These are phyloP conservation scores for Petasospora fabianii DNA, from an alignment of 1,139 yeast species.

Conservation along the genomic window DNA sequence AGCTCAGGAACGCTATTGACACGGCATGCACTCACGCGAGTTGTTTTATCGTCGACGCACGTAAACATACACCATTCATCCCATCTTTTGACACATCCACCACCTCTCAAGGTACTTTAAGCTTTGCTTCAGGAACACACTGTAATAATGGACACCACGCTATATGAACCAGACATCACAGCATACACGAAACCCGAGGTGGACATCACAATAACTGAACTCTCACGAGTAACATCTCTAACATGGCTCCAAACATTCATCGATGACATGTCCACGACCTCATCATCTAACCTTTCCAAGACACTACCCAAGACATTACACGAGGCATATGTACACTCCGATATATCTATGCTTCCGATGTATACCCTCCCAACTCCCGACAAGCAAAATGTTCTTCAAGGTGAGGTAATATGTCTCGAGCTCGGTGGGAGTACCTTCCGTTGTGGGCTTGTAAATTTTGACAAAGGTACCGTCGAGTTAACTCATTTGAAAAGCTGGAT, in stretches of 20 bases:
- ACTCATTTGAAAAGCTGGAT: constrained; percentile 12
- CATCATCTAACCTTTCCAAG: not conserved
- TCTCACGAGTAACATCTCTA: not conserved
- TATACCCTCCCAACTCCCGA: constrained; percentile 1
- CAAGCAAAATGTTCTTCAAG: not conserved
- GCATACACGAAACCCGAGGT: too few species aligned
- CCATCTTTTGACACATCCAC: too few species aligned
- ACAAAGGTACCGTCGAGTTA: not conserved
- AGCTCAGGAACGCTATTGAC: too few species aligned
- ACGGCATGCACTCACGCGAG: too few species aligned
- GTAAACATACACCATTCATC: too few species aligned
- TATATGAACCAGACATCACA: too few species aligned
- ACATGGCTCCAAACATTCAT: constrained; percentile 1
- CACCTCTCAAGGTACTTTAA: too few species aligned
- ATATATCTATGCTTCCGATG: constrained; percentile 11
- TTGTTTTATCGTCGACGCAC: too few species aligned
- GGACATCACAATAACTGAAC: too few species aligned
- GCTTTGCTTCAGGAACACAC: too few species aligned
- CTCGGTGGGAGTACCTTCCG: constrained; percentile 27
- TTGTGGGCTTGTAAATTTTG: constrained; percentile 12
- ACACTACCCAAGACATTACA: not conserved
- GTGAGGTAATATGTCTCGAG: constrained; percentile 15
- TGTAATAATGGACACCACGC: too few species aligned
- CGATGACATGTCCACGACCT: constrained; percentile 4
- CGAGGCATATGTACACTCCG: not conserved